Base-by-base conservation (phyloP, 148 eudicot genomes). In the Heliamphora exappendiculata region DNA sequence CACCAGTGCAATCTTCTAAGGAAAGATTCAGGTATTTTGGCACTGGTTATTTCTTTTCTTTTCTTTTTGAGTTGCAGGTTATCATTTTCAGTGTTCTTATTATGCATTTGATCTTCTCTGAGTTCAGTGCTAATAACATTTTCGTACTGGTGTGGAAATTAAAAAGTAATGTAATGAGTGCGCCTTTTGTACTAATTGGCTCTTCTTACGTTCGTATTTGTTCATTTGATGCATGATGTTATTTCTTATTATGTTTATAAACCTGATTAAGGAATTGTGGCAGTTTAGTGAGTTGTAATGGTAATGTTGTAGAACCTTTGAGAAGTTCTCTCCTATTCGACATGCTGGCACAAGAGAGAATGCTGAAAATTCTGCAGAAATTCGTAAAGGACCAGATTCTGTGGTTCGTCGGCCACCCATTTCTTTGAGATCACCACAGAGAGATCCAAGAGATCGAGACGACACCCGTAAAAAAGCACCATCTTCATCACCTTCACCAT, bases 361-460 rank as follows among this genome's bases (percentile, higher is more conserved):
- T 36, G 79, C 60, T 80, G 90, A 81, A 78, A 79, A 71, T 79
- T 66, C 84, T 51, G 63, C 62, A 76, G 79, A 67, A 69, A 42
- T 42, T 36, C 82, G 70, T 72, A 78, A 68, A 75, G 76, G 82
- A 73, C 47, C 49, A 60, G 82, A 78, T 54, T 73, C 79, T 75
- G 72, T 63, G 33, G 76, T 81, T 24, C 83, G 78, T 20, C 82
- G 78, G 53, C 87, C 83, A 47, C 83, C 85, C 58, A 81, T 82
- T 78, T 82, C 89, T 72, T 80, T 86, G 82, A 82, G 87, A 75
- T 89, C 93, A 60, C 90, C 96, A 4, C 91, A 88, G 79, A 88
- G 91, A 85, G 96, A 87, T 55, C 26, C 81, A 57, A 77, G 78
- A 45, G 82, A 62, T 29, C 77, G 73, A 69, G 78, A 72, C 54